These are phyloP conservation scores for Capsicum pubescens DNA, from an alignment of 257 asterid species.

Conservation along the genomic window DNA sequence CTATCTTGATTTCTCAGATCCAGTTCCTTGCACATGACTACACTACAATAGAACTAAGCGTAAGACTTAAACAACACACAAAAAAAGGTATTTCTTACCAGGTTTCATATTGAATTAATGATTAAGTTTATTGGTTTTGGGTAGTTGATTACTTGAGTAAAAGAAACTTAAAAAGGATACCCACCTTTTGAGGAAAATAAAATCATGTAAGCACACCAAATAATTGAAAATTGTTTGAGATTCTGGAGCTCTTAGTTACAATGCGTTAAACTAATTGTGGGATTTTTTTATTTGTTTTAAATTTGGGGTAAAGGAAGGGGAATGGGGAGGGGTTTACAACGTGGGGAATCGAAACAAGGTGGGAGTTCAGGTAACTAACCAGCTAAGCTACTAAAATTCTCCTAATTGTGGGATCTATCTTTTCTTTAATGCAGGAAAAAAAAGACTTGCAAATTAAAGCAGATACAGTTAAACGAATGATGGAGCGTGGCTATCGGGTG, in stretches of 20 bases:
- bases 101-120: not conserved
- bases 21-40: not conserved
- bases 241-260: not conserved
- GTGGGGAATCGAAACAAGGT: too few species aligned
- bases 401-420: conserved; percentile 3
- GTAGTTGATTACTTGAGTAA: conserved; percentile 14
- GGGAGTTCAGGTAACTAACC: too few species aligned
- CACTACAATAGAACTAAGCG: not conserved
- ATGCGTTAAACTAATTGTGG: conserved; percentile 1
- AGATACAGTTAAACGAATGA: conserved; percentile 69
- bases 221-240: conserved; percentile 14
- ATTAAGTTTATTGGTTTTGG: conserved; percentile 9
- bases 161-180: conserved; percentile 14
- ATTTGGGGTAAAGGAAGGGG: too few species aligned
- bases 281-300: not conserved
- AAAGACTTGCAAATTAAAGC: conserved; percentile 83
- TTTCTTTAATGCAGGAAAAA: conserved; percentile 49
- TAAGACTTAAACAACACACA: not conserved
- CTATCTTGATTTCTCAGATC: conserved; percentile 2
- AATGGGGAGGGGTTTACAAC: too few species aligned
- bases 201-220: conserved; percentile 17
- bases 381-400: too few species aligned
- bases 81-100: not conserved
- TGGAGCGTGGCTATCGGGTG: conserved; percentile 84
- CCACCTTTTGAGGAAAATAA: conserved; percentile 1